Percentiles rank a stretch among this genome's conserved stretches.
phyloP scores from a whole-genome alignment of 495 filamentous ascomycete species.

The Aspergillus egyptiacus region DNA sequence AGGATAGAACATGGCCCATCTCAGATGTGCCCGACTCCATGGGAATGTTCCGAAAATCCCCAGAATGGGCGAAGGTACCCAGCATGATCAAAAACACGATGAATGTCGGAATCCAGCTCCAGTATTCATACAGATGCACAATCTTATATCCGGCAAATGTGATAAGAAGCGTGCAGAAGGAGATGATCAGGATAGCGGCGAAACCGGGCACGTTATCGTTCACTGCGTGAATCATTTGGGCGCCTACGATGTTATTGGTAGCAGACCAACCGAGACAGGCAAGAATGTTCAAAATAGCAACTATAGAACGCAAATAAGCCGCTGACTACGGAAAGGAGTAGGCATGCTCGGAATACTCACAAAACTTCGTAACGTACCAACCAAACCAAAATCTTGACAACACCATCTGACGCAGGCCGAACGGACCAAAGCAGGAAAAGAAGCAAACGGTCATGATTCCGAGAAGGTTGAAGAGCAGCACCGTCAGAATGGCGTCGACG shows the following conservation, averaged over 20 bases:
- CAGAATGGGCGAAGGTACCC: slow-evolving; percentile 67
- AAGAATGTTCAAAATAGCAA: slow-evolving; percentile 69
- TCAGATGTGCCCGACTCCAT: slow-evolving; percentile 58
- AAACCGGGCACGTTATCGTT: slow-evolving; percentile 64
- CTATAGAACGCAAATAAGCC: slow-evolving; percentile 25
- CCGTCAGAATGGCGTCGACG: slow-evolving; percentile 68
- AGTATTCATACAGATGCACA: slow-evolving; percentile 76
- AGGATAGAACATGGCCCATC: slow-evolving; percentile 61
- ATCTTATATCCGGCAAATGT: slow-evolving; percentile 74
- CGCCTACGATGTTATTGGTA: slow-evolving; percentile 76
- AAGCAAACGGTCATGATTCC: slow-evolving; percentile 69
- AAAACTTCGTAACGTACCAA: slow-evolving; percentile 63
- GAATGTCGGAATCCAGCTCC: slow-evolving; percentile 70
- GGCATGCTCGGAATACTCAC: slow-evolving; percentile 39
- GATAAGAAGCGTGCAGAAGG: slow-evolving; percentile 62
- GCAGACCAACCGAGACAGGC: slow-evolving; percentile 74
- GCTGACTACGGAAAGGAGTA: background rate
- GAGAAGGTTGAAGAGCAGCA: slow-evolving; percentile 73
- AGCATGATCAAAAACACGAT: slow-evolving; percentile 75
- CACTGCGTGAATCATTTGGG: slow-evolving; percentile 72
- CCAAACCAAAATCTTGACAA: slow-evolving; percentile 80
- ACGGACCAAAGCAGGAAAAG: slow-evolving; percentile 77
- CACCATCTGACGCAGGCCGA: slow-evolving; percentile 81
- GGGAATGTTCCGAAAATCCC: slow-evolving; percentile 63
- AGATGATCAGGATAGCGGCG: slow-evolving; percentile 73